Conservation (phyloP, 192 early-diverging fungal genomes). For the Gonapodya sp. region DNA sequence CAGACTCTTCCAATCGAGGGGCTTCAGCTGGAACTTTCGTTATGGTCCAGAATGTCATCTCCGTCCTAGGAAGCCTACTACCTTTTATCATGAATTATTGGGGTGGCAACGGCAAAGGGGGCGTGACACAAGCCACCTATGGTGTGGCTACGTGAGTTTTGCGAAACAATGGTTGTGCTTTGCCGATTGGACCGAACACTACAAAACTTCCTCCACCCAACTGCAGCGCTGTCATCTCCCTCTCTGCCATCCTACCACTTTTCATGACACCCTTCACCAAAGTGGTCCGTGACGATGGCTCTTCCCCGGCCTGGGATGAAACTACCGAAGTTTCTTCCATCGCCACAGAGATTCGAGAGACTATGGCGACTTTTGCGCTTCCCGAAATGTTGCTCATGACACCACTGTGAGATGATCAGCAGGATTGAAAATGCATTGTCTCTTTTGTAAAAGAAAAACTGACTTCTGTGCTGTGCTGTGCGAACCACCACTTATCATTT, state of each 20-base stretch:
- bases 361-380: not conserved
- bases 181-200: not conserved
- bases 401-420: not conserved
- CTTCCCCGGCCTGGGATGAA: not conserved
- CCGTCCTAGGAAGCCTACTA: not conserved
- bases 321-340: not conserved
- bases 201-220: not conserved
- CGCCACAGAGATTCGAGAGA: not conserved
- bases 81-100: not conserved
- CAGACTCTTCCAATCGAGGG: not conserved
- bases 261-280: not conserved
- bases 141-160: not conserved
- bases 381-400: not conserved
- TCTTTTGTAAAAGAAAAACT: too few species aligned
- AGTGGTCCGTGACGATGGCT: not conserved
- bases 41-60: not conserved
- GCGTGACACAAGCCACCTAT: not conserved
- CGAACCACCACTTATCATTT: not conserved
- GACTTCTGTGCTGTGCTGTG: not conserved
- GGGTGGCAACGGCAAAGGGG: not conserved
- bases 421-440: not conserved
- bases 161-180: not conserved
- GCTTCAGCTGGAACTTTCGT: not conserved
- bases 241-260: not conserved
- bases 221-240: not conserved